Evolutionary conservation across 495 filamentous ascomycete genomes (phyloP).

Genomic region (Glonium stellatum): DNA sequence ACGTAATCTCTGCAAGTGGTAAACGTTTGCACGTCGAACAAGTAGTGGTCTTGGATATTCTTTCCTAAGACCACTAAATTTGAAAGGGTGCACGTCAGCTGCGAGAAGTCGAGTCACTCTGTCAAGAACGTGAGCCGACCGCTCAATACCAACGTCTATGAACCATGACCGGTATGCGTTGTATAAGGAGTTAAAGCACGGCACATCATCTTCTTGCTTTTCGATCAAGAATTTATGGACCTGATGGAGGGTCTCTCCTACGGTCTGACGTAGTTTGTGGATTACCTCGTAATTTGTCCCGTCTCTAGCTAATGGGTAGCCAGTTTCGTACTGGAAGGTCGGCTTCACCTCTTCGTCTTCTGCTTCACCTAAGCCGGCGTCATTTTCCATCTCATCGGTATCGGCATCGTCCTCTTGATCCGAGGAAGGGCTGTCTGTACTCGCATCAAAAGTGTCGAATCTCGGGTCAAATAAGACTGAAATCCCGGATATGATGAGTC

Average conservation of each 20-base stretch:
- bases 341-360: constrained; percentile 79
- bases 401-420: constrained; percentile 46
- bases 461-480: constrained; percentile 81
- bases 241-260: constrained; percentile 71
- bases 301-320: constrained; percentile 66
- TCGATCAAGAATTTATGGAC: constrained; percentile 77
- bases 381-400: constrained; percentile 37
- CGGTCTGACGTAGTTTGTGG: constrained; percentile 69
- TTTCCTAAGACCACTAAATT: constrained; percentile 86
- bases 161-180: constrained; percentile 94
- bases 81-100: constrained; percentile 84
- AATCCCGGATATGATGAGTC: constrained; percentile 79
- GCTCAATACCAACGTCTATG: constrained; percentile 91
- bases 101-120: constrained; percentile 72
- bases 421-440: constrained; percentile 13
- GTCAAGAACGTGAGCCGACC: constrained; percentile 89
- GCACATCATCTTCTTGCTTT: constrained; percentile 90
- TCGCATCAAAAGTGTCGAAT: constrained; percentile 35
- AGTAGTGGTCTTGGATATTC: constrained; percentile 85
- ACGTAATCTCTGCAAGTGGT: constrained; percentile 84
- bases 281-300: constrained; percentile 62
- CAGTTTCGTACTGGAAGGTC: constrained; percentile 75
- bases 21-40: constrained; percentile 82
- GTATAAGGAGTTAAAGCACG: constrained; percentile 88
- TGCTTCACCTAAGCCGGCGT: constrained; percentile 57